Conservation (phyloP, 2,329 filamentous ascomycete genomes). For the Xylariaceae sp. region DNA sequence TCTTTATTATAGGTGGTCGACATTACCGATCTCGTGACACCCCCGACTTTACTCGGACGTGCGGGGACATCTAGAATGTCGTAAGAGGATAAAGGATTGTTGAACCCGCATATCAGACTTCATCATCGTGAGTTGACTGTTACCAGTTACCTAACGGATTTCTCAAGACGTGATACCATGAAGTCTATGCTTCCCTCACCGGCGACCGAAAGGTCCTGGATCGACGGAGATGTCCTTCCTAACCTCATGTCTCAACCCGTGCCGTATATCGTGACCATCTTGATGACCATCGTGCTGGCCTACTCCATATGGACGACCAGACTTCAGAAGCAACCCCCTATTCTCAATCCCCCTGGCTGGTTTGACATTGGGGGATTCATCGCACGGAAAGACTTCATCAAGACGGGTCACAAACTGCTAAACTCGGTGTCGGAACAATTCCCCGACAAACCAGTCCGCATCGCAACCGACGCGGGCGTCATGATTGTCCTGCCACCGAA, state of each 20-base stretch:
- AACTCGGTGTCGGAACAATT: constrained; percentile 9
- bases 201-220: constrained; percentile 13
- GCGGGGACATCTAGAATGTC: no score
- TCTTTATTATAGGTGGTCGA: no score
- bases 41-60: no score
- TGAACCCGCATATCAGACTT: not conserved
- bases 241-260: constrained; percentile 2
- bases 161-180: not conserved
- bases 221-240: constrained; percentile 11
- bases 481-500: constrained; percentile 16
- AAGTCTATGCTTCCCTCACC: constrained; percentile 8
- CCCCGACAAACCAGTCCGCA: constrained; percentile 11
- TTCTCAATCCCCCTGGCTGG: constrained; percentile 12
- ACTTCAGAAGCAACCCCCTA: constrained; percentile 13
- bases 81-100: no score
- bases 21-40: no score
- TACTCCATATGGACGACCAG: constrained; percentile 8
- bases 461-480: constrained; percentile 13
- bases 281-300: constrained; percentile 2
- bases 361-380: constrained; percentile 15
- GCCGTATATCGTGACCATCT: constrained; percentile 5
- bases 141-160: not conserved
- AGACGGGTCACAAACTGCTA: constrained; percentile 7
- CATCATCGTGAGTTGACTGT: not conserved
- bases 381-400: constrained; percentile 13